Evolutionary conservation across 176 grass and related monocot species (phyloP), one percentile per base, ranked within the genome.

Genomic region (Leersia perrieri): DNA sequence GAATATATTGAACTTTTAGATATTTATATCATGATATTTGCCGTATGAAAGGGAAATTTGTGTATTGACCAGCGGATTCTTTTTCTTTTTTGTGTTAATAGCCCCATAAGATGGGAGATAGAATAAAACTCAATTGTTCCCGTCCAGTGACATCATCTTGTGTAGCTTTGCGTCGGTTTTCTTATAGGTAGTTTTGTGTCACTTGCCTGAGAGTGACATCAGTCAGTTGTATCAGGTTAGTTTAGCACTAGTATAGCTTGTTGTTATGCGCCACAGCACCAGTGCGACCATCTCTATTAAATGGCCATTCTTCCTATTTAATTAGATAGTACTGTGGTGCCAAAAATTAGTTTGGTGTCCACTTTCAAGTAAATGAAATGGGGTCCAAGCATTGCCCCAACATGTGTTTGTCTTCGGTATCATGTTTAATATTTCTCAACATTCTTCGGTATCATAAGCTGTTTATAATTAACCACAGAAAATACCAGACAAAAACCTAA

Each of bases 321-420:
- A 41, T 66, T 66, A 53, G 55, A 22, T 58, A 1, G 42, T 60
- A 30, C 23, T 2, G 73, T 77, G 73, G 73, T 51, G 39, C 33
- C 55, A 31, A 33, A 57, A 64, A 80, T 74, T 74, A 88, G 81
- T 75, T 84, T 42, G 33, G 20, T 32, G 75, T 53, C 51, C 29
- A 61, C 44, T 78, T 74, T 28, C 68, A 83, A 88, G 39, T 80
- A 28, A 82, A 57, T 66, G 67, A 16, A 5, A 60, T 31, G 45
- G 68, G 39, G 70, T 41, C 81, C 76, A 60, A 55, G 63, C 61
- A 51, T 75, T 12, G n/a, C 29, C 45, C 30, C 13, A 4, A 26
- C 36, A 44, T 7, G 4, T 2, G 61, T 62, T 29, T 35, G 35
- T 31, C 79, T 29, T 47, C 60, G 44, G 35, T 49, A 61, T 74